Percentiles rank a stretch among this genome's conserved stretches.
Conservation (phyloP, 1,284 basidiomycete genomes). For the Ceratobasidium papillatum region DNA sequence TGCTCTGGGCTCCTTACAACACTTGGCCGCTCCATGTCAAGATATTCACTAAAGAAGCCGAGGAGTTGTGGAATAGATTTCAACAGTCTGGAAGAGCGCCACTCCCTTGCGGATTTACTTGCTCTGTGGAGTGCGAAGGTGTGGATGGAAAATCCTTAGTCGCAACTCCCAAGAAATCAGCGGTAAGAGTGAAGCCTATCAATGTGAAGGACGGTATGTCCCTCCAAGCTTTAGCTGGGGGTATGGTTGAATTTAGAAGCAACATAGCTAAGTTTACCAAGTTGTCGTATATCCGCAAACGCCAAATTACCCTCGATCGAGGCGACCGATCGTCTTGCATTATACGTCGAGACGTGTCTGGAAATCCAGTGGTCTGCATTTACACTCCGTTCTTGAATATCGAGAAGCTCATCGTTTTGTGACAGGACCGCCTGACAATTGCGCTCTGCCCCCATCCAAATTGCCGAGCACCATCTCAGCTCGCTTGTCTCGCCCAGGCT, state of each 20-base stretch:
- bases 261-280: constrained; percentile 61
- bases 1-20: constrained; percentile 42
- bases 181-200: constrained; percentile 65
- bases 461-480: constrained; percentile 69
- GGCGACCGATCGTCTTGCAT: constrained; percentile 57
- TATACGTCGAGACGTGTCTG: constrained; percentile 62
- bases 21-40: constrained; percentile 46
- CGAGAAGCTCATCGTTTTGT: constrained; percentile 8
- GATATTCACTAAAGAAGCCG: constrained; percentile 42
- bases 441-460: constrained; percentile 60
- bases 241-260: neutral
- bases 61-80: constrained; percentile 51
- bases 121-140: constrained; percentile 69
- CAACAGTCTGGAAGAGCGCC: constrained; percentile 46
- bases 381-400: neutral
- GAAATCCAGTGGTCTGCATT: constrained; percentile 58
- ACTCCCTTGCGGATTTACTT: constrained; percentile 63
- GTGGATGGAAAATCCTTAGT: constrained; percentile 65
- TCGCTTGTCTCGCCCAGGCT: constrained; percentile 69
- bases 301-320: constrained; percentile 55
- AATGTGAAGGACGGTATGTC: constrained; percentile 68
- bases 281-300: constrained; percentile 63
- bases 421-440: constrained; percentile 64
- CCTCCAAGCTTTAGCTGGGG: neutral
- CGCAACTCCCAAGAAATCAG: constrained; percentile 56